Evolutionary conservation across 805 yeast species (phyloP), one percentile per base, ranked within the genome.

Genomic region (Candida coquimbonensis): DNA sequence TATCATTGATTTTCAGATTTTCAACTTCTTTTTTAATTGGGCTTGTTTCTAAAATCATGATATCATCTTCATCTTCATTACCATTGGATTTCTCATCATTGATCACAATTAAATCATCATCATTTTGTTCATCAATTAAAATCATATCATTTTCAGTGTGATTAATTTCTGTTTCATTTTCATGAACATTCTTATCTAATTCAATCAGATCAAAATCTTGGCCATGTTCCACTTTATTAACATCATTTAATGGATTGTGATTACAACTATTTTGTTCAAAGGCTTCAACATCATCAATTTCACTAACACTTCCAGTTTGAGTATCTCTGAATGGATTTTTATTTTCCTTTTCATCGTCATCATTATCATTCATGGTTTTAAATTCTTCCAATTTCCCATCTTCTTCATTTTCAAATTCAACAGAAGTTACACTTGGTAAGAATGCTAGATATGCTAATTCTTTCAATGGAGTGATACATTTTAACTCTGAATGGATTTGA

Each of bases 361-460:
- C 29, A 29, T 29, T n/a, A 21, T 12, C 31, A 27, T 26, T 9
- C 29, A 38, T 11, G 40, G 43, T 16, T 40, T 40, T 25, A 8
- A 32, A 11, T 9, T 26, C 14, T 21, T 14, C 21, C 35, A 17
- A 19, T 9, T 40, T 35, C 21, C 14, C 14, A 32, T 37, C 14
- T 5, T 29, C 31, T 9, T 29, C 31, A 29, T 29, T 29, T 29
- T 31, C 74, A 60, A 82, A 81, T 35, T 75, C 78, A 27, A 85
- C 90, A 27, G 77, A 80, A 40, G 78, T 78, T 21, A 80, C 77
- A 38, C 81, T 73, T 1, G 89, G 89, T 38, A 85, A 74, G 51
- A 93, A 84, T 1, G 97, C 93, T 53, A 93, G 70, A 59, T 85
- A 91, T 0, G 96, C 96, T 50, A 93, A 69, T 51, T 88, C 95